These are phyloP conservation scores for Cercospora berteroae DNA, from an alignment of 2,329 filamentous ascomycete genomes.

Conservation along the genomic window DNA sequence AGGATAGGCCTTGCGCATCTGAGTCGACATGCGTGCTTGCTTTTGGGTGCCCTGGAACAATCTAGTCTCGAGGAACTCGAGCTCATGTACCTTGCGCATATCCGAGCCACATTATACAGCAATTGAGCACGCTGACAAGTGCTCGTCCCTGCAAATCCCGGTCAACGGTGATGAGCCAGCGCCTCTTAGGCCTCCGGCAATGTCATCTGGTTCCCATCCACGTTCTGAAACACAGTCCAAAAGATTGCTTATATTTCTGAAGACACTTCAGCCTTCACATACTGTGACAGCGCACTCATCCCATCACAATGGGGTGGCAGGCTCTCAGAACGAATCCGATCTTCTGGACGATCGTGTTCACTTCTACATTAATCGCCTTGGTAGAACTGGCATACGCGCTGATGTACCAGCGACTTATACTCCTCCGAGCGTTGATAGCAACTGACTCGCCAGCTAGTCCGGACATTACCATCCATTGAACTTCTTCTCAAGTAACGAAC, in stretches of 20 bases:
- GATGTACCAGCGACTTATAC: not conserved
- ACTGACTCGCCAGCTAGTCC: not conserved
- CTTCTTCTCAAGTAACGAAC: not conserved
- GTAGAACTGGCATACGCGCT: not conserved
- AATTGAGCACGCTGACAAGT: not conserved
- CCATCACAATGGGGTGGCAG: not conserved
- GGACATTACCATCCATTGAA: not conserved
- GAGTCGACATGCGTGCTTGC: not conserved
- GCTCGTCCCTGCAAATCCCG: no score
- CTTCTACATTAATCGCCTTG: not conserved
- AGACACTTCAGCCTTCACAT: not conserved
- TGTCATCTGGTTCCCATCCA: not conserved
- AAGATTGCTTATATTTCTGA: not conserved
- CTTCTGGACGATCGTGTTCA: not conserved
- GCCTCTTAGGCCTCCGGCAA: no score
- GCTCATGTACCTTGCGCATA: not conserved
- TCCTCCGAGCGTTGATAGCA: not conserved
- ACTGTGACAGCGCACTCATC: not conserved
- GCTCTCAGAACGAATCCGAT: not conserved
- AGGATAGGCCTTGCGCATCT: not conserved
- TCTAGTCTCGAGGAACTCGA: not conserved
- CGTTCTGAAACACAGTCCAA: not conserved
- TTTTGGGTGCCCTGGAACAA: not conserved
- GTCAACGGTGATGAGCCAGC: no score
- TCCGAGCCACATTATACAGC: not conserved